Conservation (phyloP, 2,329 filamentous ascomycete species). For the Phoma sp. region DNA sequence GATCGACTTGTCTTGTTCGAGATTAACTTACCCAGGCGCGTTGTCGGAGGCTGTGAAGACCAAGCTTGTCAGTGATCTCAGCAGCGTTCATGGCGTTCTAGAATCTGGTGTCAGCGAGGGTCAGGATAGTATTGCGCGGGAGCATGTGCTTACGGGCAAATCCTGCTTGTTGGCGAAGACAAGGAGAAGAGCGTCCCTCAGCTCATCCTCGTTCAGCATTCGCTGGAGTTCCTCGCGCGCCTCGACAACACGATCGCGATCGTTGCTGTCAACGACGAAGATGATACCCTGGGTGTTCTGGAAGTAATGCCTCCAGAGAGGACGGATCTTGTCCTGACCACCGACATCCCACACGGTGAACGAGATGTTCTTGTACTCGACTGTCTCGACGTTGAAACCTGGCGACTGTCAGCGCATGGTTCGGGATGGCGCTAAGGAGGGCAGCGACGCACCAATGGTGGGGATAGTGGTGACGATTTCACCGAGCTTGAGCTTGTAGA, state of each 20-base stretch:
- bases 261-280: constrained; percentile 97
- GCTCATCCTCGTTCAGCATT: constrained; percentile 97
- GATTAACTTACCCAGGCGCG: constrained; percentile 87
- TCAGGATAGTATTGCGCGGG: not conserved
- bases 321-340: constrained; percentile 98
- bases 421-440: constrained; percentile 8
- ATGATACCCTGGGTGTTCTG: constrained; percentile 95
- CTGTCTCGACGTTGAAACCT: constrained; percentile 97
- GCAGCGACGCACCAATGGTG: constrained; percentile 71
- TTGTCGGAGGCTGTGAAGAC: constrained; percentile 97
- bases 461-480: constrained; percentile 98
- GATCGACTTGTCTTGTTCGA: constrained; percentile 1
- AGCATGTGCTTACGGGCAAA: constrained; percentile 68
- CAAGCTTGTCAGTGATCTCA: constrained; percentile 99
- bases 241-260: constrained; percentile 89
- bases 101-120: constrained; percentile 6
- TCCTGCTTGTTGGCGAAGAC: constrained; percentile 99
- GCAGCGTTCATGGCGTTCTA: constrained; percentile 99
- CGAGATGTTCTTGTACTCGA: constrained; percentile 99
- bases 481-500: constrained; percentile 98
- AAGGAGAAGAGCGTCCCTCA: constrained; percentile 91
- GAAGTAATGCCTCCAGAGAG: constrained; percentile 97
- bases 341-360: constrained; percentile 99
- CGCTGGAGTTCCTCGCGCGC: constrained; percentile 92
- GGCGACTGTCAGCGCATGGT: constrained; percentile 34